Base-by-base conservation (phyloP, 1,284 basidiomycete species). In the Trichosporon faecale region DNA sequence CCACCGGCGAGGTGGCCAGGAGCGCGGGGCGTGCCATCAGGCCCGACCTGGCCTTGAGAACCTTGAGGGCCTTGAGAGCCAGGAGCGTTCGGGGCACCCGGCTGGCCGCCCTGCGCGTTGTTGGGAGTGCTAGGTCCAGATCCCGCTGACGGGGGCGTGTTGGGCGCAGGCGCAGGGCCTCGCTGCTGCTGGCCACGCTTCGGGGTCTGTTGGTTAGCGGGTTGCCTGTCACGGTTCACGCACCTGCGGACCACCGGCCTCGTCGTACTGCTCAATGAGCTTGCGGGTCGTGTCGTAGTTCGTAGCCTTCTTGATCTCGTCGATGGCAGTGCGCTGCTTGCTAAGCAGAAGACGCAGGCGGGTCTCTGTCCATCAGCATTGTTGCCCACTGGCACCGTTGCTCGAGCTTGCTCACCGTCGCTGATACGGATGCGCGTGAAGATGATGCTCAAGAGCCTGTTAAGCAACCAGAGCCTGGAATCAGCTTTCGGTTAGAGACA, bases 221-320 rank as follows among this genome's bases (percentile, higher is more conserved):
- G 9, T 31, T 12, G 27, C 4, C 55, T 6, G 57, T 4, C 3
- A 8, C 27, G 1, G 63, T 11, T 11, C 8, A 61, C 40, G 44
- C 33, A 64, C 52, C 64, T 67, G 37, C 35, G 63, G 63, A 23
- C 63, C 63, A 2, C 55, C 61, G 46, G 63, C 44, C 82, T 92
- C 91, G 73, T 97, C 96, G 78, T 98, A 98, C 70, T 90, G 89
- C 80, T 98, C 94, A 16, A 99, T 86, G 64, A 99, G 87, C 76
- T 91, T 91, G 66, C 92, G 90, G 18, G 95, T 96, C 29, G 89
- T 89, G 81, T 99, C 94, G 83, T 93, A 99, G 77, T 96, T 95
- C 0, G 95, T 98, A 77, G 93, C 94, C 84, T 94, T 92, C 86
- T 99, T 99, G 76, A 99, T 92, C 78, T 98, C 95, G 75, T 97